These are phyloP conservation scores for Botrytis elliptica DNA, from an alignment of 2,329 filamentous ascomycete species.

Conservation along the genomic window DNA sequence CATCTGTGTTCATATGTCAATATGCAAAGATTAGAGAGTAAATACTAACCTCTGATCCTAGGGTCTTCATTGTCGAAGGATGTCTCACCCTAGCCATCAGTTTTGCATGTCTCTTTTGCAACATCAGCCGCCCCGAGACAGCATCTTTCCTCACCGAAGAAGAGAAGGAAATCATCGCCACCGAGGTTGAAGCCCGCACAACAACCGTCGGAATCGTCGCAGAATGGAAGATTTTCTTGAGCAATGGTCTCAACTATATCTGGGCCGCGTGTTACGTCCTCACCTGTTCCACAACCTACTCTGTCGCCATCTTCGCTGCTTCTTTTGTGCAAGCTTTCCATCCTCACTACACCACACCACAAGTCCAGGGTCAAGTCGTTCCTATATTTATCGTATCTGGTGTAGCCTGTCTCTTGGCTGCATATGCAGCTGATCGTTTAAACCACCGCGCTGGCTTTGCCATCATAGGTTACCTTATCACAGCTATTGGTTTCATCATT, in stretches of 20 bases:
- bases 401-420: conserved; percentile 37
- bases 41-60: conserved; percentile 32
- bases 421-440: conserved; percentile 40
- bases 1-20: neutral
- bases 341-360: conserved; percentile 65
- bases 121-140: conserved; percentile 23
- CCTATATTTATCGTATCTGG: conserved; percentile 42
- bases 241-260: conserved; percentile 59
- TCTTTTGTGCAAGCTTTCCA: conserved; percentile 67
- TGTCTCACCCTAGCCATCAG: conserved; percentile 46
- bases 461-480: conserved; percentile 35
- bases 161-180: conserved; percentile 42
- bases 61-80: conserved; percentile 52
- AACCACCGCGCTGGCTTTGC: conserved; percentile 42
- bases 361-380: conserved; percentile 47
- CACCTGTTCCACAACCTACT: conserved; percentile 55
- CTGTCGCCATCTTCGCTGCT: conserved; percentile 49
- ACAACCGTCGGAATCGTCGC: conserved; percentile 70
- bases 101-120: conserved; percentile 44
- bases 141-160: conserved; percentile 35
- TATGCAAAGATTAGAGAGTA: neutral
- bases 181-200: conserved; percentile 38
- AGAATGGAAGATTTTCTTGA: conserved; percentile 52
- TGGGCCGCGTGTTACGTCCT: conserved; percentile 43
- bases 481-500: conserved; percentile 40